These are phyloP conservation scores for Cyamopsis tetragonoloba DNA, from an alignment of 306 rosid genomes.

Conservation along the genomic window DNA sequence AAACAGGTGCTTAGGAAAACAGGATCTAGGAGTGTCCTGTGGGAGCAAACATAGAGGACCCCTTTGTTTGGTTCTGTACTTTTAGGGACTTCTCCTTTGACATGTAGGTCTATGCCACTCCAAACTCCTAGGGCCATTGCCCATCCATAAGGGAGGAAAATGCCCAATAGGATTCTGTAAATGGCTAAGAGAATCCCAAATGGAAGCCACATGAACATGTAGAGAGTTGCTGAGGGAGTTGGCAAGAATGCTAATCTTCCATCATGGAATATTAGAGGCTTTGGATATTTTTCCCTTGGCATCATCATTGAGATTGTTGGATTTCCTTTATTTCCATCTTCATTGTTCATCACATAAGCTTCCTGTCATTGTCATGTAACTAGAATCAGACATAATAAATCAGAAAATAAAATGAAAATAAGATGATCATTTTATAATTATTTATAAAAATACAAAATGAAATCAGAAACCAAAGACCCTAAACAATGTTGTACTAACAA, in stretches of 20 bases:
- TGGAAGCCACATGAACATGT: constrained; percentile 80
- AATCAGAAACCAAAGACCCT: neutral
- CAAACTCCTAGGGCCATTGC: constrained; percentile 32
- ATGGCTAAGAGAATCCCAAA: constrained; percentile 58
- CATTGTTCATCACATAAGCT: constrained; percentile 60
- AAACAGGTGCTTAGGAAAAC: constrained; percentile 56
- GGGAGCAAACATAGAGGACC: constrained; percentile 71
- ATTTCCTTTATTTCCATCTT: constrained; percentile 32
- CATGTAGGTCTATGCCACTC: constrained; percentile 43
- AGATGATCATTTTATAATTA: neutral
- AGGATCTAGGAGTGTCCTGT: constrained; percentile 78
- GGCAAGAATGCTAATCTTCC: constrained; percentile 92
- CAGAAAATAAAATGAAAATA: neutral
- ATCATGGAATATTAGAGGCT: constrained; percentile 82
- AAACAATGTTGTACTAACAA: neutral
- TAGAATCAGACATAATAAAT: neutral
- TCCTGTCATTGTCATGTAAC: constrained; percentile 49
- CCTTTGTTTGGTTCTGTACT: constrained; percentile 36
- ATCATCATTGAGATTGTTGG: constrained; percentile 32
- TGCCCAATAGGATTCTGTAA: constrained; percentile 57
- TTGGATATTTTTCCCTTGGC: constrained; percentile 64
- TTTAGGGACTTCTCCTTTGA: constrained; percentile 28
- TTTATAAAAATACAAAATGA: too few species aligned
- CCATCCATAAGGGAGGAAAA: constrained; percentile 52
- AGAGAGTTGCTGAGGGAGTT: constrained; percentile 66